These are phyloP conservation scores for Capsella rubella DNA, from an alignment of 441 rosid species.

Conservation along the genomic window DNA sequence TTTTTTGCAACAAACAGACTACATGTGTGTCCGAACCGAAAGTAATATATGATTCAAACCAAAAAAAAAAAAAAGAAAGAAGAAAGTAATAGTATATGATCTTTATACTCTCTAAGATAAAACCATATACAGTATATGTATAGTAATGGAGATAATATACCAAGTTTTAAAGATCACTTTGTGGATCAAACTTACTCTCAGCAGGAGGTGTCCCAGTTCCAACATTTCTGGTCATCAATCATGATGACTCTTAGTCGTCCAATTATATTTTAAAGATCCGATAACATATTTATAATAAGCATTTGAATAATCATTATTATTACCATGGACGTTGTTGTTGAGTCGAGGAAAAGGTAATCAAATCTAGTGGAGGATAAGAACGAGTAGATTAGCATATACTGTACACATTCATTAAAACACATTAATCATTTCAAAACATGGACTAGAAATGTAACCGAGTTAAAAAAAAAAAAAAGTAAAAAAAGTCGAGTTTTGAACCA, in stretches of 20 bases:
- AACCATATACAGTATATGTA: neutral
- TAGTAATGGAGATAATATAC: neutral
- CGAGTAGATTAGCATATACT: slow-evolving; percentile 29
- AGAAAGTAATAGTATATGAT: neutral
- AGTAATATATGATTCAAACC: neutral
- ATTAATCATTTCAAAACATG: slow-evolving; percentile 25
- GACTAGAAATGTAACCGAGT: slow-evolving; percentile 12
- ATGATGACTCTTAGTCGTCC: slow-evolving; percentile 11
- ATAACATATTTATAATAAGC: slow-evolving; percentile 18
- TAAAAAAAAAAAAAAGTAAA: slow-evolving; percentile 1
- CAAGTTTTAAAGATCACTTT: neutral
- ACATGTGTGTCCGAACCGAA: slow-evolving; percentile 20
- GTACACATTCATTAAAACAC: neutral
- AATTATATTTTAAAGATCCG: neutral
- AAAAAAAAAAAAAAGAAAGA: neutral
- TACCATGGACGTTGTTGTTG: neutral
- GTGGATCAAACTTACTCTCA: slow-evolving; percentile 26
- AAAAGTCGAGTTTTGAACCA: slow-evolving; percentile 38
- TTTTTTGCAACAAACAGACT: neutral
- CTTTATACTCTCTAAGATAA: neutral
- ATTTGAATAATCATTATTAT: slow-evolving; percentile 11
- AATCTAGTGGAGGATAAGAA: slow-evolving; percentile 37
- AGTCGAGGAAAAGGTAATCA: slow-evolving; percentile 26
- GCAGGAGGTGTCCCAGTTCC: slow-evolving; percentile 4
- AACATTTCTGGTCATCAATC: neutral